Evolutionary conservation across 1,139 yeast genomes (phyloP).

Genomic region (Nakaseomyces nivariensis): DNA sequence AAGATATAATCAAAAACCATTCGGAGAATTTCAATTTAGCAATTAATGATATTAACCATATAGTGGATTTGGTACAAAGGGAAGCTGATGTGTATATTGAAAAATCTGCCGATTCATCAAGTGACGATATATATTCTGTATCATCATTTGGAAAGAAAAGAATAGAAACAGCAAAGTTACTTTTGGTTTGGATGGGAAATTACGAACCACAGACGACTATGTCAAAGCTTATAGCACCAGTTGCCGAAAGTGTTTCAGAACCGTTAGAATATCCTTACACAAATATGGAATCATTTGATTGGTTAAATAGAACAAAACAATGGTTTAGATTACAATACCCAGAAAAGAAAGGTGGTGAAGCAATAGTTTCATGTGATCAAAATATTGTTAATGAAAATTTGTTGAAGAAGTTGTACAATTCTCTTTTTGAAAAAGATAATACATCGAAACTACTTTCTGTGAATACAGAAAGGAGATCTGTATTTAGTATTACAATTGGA

Average conservation of each 20-base stretch:
- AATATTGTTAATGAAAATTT: conserved; percentile 8
- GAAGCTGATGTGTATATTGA: conserved; percentile 20
- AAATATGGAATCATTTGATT: conserved; percentile 21
- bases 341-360: not conserved
- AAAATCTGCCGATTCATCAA: conserved; percentile 4
- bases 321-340: conserved; percentile 23
- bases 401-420: conserved; percentile 13
- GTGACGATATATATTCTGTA: conserved; percentile 8
- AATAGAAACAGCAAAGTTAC: conserved; percentile 17
- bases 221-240: not conserved
- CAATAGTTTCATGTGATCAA: not conserved
- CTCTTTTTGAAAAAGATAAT: conserved; percentile 4
- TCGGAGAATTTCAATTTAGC: conserved; percentile 7
- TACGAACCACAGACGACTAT: conserved; percentile 15
- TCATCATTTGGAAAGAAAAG: conserved; percentile 25
- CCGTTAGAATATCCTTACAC: conserved; percentile 13
- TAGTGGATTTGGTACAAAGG: conserved; percentile 16
- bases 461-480: conserved; percentile 3
- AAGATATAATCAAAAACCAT: conserved; percentile 16
- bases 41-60: conserved; percentile 7
- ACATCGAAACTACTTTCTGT: not conserved
- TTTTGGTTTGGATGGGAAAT: conserved; percentile 20
- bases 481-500: conserved; percentile 24
- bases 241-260: not conserved
- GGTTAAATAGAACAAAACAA: conserved; percentile 17